Conservation (phyloP, 768 basidiomycete genomes). For the Pilatotrama ljubarskyi region DNA sequence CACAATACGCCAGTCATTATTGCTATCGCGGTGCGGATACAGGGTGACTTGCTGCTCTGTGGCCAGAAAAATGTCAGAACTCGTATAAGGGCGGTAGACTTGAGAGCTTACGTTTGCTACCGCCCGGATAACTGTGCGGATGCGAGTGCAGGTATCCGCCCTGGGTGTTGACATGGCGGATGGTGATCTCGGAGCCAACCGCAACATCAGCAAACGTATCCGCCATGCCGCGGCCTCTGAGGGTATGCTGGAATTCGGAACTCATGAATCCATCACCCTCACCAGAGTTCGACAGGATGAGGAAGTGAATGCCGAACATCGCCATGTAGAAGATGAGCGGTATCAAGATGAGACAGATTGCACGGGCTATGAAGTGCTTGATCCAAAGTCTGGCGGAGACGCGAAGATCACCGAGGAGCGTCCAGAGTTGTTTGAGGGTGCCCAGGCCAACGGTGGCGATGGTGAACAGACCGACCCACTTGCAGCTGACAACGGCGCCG, state of each 20-base stretch:
- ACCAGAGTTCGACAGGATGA: slow-evolving; percentile 84
- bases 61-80: background rate
- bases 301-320: slow-evolving; percentile 96
- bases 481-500: slow-evolving; percentile 91
- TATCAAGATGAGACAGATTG: slow-evolving; percentile 83
- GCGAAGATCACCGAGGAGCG: slow-evolving; percentile 81
- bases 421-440: slow-evolving; percentile 87
- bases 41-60: slow-evolving; percentile 97
- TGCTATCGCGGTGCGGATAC: slow-evolving; percentile 98
- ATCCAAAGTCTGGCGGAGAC: slow-evolving; percentile 75
- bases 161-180: slow-evolving; percentile 95
- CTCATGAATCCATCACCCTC: slow-evolving; percentile 99
- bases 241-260: slow-evolving; percentile 96
- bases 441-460: slow-evolving; percentile 90
- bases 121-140: slow-evolving; percentile 82
- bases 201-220: slow-evolving; percentile 90
- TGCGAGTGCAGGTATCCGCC: slow-evolving; percentile 99
- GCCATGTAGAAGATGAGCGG: slow-evolving; percentile 91
- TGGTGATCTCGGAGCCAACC: slow-evolving; percentile 75
- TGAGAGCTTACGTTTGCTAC: slow-evolving; percentile 74
- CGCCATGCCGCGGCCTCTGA: slow-evolving; percentile 85
- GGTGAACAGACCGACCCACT: slow-evolving; percentile 98
- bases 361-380: slow-evolving; percentile 85
- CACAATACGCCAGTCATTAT: slow-evolving; percentile 88
- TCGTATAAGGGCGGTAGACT: background rate